These are phyloP conservation scores for Trichoderma harzianum DNA, from an alignment of 2,329 filamentous ascomycete species.

Conservation along the genomic window DNA sequence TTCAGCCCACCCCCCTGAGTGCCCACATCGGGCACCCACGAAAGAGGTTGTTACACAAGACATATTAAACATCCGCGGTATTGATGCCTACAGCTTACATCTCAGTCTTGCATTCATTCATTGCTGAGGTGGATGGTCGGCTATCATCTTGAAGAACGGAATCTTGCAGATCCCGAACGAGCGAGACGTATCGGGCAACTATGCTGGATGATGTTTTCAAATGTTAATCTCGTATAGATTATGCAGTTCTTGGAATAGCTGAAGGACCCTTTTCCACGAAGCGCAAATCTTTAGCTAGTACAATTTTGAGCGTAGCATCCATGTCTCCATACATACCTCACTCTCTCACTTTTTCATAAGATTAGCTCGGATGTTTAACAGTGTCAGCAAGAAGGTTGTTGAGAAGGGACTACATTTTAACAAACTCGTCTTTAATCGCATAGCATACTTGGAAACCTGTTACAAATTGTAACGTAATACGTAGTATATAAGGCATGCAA, in stretches of 20 bases:
- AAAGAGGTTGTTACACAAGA: background rate
- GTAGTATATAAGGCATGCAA: background rate
- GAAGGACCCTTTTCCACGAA: rapidly evolving
- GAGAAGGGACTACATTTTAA: background rate
- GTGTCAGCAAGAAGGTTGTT: background rate
- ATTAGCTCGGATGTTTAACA: background rate
- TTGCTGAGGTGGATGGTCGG: background rate
- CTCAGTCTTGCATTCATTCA: background rate
- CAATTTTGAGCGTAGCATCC: too few relatives aligned
- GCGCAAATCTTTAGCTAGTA: background rate
- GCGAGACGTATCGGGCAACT: background rate
- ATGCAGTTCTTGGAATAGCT: background rate
- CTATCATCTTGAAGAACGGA: background rate
- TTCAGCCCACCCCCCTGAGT: background rate
- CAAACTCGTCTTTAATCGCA: background rate
- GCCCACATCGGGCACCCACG: background rate
- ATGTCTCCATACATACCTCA: background rate
- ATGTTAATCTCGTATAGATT: background rate
- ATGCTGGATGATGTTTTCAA: background rate
- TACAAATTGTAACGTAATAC: background rate
- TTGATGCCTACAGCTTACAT: background rate
- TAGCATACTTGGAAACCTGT: background rate
- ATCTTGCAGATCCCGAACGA: background rate
- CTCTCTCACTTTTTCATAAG: background rate
- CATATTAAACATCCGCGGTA: background rate